Base-by-base conservation (phyloP, 495 filamentous ascomycete species). In the Xylaria scruposa region DNA sequence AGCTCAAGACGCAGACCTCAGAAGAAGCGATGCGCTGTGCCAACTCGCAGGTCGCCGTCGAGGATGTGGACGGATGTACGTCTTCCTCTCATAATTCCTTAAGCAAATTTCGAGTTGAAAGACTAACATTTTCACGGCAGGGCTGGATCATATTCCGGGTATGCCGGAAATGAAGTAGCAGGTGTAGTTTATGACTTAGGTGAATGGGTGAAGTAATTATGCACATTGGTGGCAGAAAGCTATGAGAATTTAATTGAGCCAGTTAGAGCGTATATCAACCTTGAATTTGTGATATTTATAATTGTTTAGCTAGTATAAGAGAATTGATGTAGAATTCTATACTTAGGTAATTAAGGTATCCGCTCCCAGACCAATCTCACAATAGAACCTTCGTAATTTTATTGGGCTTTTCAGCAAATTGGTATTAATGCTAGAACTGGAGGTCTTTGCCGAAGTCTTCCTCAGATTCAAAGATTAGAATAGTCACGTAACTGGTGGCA, bases 41-140 rank as follows among this genome's bases (percentile, higher is more conserved):
- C 42, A 81, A 80, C 70, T 73, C 77, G 4, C 80, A 81, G 59
- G 75, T 78, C 10, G 78, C 74, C 13, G 67, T 72, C 21, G 81
- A 83, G 71, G 73, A 76, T 12, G 76, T 80, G 19, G 80, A 83
- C 68, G 80, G 80, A 68, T 83, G 81, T 79, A 64, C 65, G 77
- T 77, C 38, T 63, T 38, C 19, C 60, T 29, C 38, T 29, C n/a
- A 19, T 29, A 2, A 4, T 44, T 21, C 19, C 10, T 8, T 19
- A 5, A 60, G 33, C 19, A 8, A 0, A 21, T 38, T 60, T 60
- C 31, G 10, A 38, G 58, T 12, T 19, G 58, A 36, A 21, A n/a
- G 9, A 6, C 58, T 60, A 21, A 60, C 8, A 13, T 10, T 33
- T 60, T 36, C 3, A 7, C 4, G 12, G 4, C 46, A 66, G 63